Base-by-base conservation (phyloP, 805 yeast genomes). In the Kluyveromyces aestuarii region DNA sequence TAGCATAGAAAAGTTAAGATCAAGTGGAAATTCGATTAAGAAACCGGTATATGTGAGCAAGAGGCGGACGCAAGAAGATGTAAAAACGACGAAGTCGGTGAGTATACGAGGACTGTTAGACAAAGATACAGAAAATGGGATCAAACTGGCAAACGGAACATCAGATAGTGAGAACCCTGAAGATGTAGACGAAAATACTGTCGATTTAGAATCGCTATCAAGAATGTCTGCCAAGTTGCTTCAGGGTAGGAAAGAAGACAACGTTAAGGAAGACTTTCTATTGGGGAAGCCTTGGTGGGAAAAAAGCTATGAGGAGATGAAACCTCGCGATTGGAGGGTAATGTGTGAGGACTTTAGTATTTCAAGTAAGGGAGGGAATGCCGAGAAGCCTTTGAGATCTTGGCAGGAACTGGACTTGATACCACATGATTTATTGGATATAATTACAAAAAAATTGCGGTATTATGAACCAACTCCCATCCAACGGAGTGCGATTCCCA, bases 271-370 rank as follows among this genome's bases (percentile, higher is more conserved):
- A 37, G 25, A 44, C 38, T 19, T 33, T n/a, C 36, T 33, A 14
- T 51, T 58, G 54, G 65, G 64, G 25, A 52, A 58, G 48, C 70
- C 67, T 51, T 93, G 98, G 98, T 67, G 79, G 0, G 73, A 79
- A 39, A 93, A 91, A 58, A 62, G 75, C 0, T 64, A 81, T 1
- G 64, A 64, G 0, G 73, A 77, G 39, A 89, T 91, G 98, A 77
- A 78, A 0, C 70, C 73, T 0, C 72, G 97, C 53, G 98, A 93
- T 63, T 91, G 98, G 98, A 73, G 96, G 49, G 82, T 88, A 35
- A 71, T 91, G 63, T 76, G 75, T 53, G 95, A 87, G 56, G 96
- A 90, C 55, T 86, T 71, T 61, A 76, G 76, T 54, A 87, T 91
- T 19, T 68, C 73, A 1, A 70, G 79, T 0, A 81, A 77, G 54